These are phyloP conservation scores for Dendrobium chrysotoxum DNA, from an alignment of 106 monocot species.

Conservation along the genomic window DNA sequence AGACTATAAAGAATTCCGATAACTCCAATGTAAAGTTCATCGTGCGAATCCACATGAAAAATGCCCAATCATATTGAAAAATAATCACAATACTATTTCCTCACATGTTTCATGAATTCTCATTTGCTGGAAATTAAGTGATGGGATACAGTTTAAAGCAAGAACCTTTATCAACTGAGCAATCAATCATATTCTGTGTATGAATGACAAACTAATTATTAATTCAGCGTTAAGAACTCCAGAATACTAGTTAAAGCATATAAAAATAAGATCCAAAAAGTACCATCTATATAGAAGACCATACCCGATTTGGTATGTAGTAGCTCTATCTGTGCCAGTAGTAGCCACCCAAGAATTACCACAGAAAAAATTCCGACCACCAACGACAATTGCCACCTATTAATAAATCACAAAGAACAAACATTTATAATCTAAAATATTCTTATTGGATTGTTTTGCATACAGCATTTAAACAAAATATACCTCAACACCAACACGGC, in stretches of 20 bases:
- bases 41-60: not conserved
- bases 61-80: not conserved
- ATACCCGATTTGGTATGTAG: slow-evolving; percentile 93
- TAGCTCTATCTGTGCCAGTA: slow-evolving; percentile 60
- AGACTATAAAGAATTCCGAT: not conserved
- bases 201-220: not conserved
- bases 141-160: not conserved
- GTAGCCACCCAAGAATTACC: slow-evolving; percentile 76
- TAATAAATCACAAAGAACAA: slow-evolving; percentile 4
- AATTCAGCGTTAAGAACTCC: not conserved
- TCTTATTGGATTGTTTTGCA: not conserved
- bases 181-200: not conserved
- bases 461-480: not conserved
- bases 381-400: slow-evolving; percentile 92
- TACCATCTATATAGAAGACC: not conserved
- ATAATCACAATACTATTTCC: not conserved
- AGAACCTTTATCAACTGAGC: not conserved
- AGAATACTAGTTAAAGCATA: not conserved
- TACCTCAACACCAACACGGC: slow-evolving; percentile 81
- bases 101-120: not conserved
- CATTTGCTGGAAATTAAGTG: not conserved
- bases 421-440: not conserved
- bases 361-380: slow-evolving; percentile 95
- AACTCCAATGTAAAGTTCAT: not conserved
- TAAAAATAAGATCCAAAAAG: not conserved